Evolutionary conservation across 106 monocot species (phyloP), one percentile per base, ranked within the genome.

Genomic region (Apostasia shenzhenica): DNA sequence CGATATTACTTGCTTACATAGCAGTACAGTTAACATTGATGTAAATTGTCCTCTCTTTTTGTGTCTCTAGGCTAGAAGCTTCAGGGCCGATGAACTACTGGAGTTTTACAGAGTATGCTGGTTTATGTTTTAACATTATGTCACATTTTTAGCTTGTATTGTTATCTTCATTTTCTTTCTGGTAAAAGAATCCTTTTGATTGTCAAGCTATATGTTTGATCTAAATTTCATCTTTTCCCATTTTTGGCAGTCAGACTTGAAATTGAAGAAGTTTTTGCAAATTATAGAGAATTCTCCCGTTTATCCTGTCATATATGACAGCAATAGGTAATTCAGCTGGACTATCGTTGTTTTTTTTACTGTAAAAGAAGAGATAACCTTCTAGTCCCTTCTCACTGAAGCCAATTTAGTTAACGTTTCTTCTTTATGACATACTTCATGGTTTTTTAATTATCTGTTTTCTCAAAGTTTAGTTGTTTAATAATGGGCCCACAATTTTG

Each of bases 221-320:
- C 26, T 26, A 26, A 26, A 26, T 26, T 26, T 12, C 26, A 26
- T 65, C 43, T 13, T 8, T 47, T 65, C 48, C 4, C 44, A 49
- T 54, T 46, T 72, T 60, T 82, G 47, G 66, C 79, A 99, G 97
- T 86, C 89, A 12, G 97, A 99, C 77, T 55, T 77, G 69, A 93
- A 92, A 70, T 63, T 99, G 70, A 99, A 99, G 89, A 93, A 87
- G 56, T 99, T 90, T 76, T 83, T 99, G 80, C 92, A 85, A 65
- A 93, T 92, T 77, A 89, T 99, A 57, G 92, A 99, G 79, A 69
- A 88, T 46, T 99, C 92, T 43, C 81, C 86, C 59, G 92, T 99
- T 1, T 99, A 84, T 69, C 97, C 97, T 82, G 97, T 99, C n/a
- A 89, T 99, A 55, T 92, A 83, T 81, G 92, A 99, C 67, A 81